Conservation (phyloP, 1,284 basidiomycete genomes). For the Lentinus polychrous region DNA sequence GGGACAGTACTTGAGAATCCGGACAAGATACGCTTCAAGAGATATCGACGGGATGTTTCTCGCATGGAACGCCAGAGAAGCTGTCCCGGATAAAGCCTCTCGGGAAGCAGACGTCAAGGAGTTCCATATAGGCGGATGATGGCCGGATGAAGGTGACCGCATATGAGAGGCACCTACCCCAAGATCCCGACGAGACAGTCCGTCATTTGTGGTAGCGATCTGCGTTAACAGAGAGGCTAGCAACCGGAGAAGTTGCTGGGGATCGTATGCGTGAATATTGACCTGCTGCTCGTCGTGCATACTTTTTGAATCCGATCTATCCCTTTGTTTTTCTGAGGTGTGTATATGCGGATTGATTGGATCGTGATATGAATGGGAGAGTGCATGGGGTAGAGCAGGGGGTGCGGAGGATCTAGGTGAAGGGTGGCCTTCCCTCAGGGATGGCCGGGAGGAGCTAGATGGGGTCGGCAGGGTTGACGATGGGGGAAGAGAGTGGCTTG, state of each 20-base stretch:
- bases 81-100: conserved; percentile 72
- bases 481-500: conserved; percentile 10
- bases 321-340: conserved; percentile 2
- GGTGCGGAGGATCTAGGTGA: conserved; percentile 9
- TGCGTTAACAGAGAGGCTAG: conserved; percentile 88
- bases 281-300: conserved; percentile 4
- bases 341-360: conserved; percentile 2
- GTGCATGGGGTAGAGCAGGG: background rate
- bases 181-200: conserved; percentile 28
- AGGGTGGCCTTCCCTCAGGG: conserved; percentile 14
- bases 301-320: conserved; percentile 2
- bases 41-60: conserved; percentile 93
- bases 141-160: conserved; percentile 17
- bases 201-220: conserved; percentile 90
- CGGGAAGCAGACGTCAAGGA: conserved; percentile 77
- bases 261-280: conserved; percentile 61
- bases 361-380: background rate
- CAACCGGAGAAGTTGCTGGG: conserved; percentile 73
- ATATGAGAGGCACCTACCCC: conserved; percentile 16
- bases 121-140: conserved; percentile 47
- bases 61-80: conserved; percentile 90
- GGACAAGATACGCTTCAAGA: conserved; percentile 89
- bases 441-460: conserved; percentile 8
- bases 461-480: conserved; percentile 13
- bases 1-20: conserved; percentile 97